Percentiles rank a stretch among this genome's conserved stretches.
Conservation (phyloP, 495 filamentous ascomycete genomes). For the Aspergillus cavernicola region DNA sequence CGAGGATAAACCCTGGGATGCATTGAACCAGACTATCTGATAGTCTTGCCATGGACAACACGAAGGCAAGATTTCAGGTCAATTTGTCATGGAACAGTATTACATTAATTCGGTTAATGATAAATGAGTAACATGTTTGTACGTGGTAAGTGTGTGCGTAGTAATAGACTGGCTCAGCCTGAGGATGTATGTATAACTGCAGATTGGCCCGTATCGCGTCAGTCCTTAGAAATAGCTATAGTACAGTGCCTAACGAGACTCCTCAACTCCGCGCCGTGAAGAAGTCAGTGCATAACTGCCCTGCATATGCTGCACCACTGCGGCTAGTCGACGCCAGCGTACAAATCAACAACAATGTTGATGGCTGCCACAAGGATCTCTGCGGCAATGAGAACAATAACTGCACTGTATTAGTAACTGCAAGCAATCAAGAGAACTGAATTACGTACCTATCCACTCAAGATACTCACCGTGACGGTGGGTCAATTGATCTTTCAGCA, state of each 20-base stretch:
- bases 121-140: no score
- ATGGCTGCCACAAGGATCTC: conserved; percentile 93
- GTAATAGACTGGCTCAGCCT: no score
- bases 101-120: no score
- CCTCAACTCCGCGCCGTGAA: conserved; percentile 5
- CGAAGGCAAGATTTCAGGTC: no score
- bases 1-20: no score
- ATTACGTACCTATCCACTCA: conserved; percentile 83
- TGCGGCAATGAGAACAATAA: conserved; percentile 92
- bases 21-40: no score
- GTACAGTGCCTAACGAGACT: neutral
- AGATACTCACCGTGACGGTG: conserved; percentile 94
- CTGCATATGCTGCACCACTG: neutral
- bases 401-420: conserved; percentile 34
- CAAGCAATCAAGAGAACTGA: neutral
- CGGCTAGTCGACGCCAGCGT: conserved; percentile 70
- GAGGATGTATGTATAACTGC: no score
- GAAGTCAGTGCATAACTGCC: neutral
- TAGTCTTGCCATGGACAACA: no score
- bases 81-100: no score
- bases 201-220: no score
- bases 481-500: conserved; percentile 92
- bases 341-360: conserved; percentile 93
- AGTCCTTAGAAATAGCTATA: no score
- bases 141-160: no score